These are phyloP conservation scores for Trichosporon asahii DNA, from an alignment of 1,284 basidiomycete species.

Conservation along the genomic window DNA sequence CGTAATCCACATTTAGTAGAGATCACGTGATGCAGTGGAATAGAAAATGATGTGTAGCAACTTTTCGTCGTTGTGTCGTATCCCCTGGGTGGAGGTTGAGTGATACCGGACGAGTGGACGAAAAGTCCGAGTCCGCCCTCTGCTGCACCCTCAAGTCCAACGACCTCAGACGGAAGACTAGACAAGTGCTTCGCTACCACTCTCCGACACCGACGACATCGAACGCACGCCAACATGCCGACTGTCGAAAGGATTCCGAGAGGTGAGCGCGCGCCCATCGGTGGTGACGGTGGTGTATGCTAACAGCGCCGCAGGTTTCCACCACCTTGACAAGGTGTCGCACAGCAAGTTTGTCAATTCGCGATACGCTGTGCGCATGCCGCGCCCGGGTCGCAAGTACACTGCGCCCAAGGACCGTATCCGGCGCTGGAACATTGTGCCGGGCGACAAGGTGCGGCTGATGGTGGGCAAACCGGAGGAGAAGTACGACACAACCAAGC, in stretches of 20 bases:
- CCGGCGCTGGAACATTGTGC: conserved; percentile 46
- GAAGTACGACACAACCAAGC: conserved; percentile 28
- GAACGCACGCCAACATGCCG: background rate
- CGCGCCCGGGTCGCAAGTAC: conserved; percentile 33
- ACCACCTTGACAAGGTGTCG: conserved; percentile 32
- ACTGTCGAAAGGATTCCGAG: background rate
- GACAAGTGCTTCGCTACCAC: no score
- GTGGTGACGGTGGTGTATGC: no score
- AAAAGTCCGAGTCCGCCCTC: conserved; percentile 9
- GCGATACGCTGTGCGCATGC: conserved; percentile 36
- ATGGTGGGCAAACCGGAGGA: conserved; percentile 41
- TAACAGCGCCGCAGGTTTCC: conserved; percentile 31
- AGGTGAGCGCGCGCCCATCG: no score
- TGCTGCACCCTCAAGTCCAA: no score
- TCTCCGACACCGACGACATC: background rate
- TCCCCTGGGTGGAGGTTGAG: background rate
- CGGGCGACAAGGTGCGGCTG: conserved; percentile 47
- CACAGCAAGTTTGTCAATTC: conserved; percentile 28
- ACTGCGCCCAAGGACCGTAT: conserved; percentile 41
- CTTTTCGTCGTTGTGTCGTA: background rate
- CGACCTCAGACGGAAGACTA: no score
- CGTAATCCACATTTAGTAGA: conserved; percentile 22
- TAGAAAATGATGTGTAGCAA: background rate
- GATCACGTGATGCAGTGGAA: background rate
- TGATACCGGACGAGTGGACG: background rate